Base-by-base conservation (phyloP, 352 stramenopile species). In the Poterioochromonas sp. region DNA sequence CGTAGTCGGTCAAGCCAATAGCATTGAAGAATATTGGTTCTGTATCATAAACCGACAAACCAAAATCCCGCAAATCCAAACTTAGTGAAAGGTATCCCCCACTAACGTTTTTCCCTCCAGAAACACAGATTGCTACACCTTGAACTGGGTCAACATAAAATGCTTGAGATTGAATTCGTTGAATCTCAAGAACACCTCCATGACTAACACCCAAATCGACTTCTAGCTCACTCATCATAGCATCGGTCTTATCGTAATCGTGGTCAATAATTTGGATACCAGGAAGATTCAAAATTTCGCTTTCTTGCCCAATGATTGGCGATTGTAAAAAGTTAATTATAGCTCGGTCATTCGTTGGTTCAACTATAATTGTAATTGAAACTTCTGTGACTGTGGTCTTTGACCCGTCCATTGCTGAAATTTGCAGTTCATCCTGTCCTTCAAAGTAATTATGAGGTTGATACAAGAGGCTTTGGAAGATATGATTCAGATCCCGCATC, bases 1-100 rank as follows among this genome's bases (percentile, higher is more conserved):
- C 65, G 5, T 8, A 12, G 20, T 37, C 39, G 8, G 8, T n/a
- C 12, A 63, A 58, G 11, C 32, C 65, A 20, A 74, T 37, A 5
- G 65, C 65, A 29, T n/a, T 37, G 65, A 58, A 60, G 65, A 35
- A 29, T 8, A 74, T 74, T 18, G 65, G 65, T 20, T 34, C 8
- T 15, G 65, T 58, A 12, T 35, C 32, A 37, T 26, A 5, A 49
- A 74, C n/a, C 8, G 5, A 5, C 12, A 62, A 37, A 34, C 65
- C 43, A 37, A 58, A 43, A 18, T 12, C 8, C 3, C 5, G 11
- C 65, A 74, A 54, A 34, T 74, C 65, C 5, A 74, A 34, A 43
- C 5, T 15, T 20, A 74, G n/a, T 32, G 62, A 43, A 15, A 70
- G n/a, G 18, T 15, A 44, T 20, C 62, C 62, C 18, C 29, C 29